A percentile compares a stretch with the other conserved stretches of the same genome.
These are phyloP conservation scores for Glomus cerebriforme DNA, from an alignment of 192 early-diverging fungal genomes.

Conservation along the genomic window DNA sequence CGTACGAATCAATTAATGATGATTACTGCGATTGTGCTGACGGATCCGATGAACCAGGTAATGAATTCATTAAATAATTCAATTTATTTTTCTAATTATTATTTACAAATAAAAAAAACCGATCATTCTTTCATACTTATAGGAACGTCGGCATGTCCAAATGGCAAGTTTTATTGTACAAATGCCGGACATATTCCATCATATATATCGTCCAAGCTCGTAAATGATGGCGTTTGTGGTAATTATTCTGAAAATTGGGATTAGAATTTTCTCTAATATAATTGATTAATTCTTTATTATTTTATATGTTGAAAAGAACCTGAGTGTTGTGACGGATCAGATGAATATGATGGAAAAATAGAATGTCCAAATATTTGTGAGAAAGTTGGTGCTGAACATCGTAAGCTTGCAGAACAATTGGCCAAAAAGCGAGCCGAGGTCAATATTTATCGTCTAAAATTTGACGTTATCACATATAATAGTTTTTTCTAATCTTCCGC, in stretches of 20 bases:
- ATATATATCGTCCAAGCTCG: conserved; percentile 64
- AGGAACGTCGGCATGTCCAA: conserved; percentile 91
- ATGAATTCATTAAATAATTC: not conserved
- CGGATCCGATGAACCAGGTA: conserved; percentile 93
- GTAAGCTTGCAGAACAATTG: conserved; percentile 39
- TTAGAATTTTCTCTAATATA: not conserved
- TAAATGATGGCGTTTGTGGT: conserved; percentile 97
- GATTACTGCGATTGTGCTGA: conserved; percentile 98
- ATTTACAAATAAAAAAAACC: not conserved
- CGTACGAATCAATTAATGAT: conserved; percentile 81
- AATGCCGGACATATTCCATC: conserved; percentile 77
- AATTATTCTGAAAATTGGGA: not conserved
- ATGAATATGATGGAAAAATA: conserved; percentile 69
- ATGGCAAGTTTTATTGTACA: conserved; percentile 77
- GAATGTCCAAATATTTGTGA: conserved; percentile 79
- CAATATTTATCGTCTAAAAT: not conserved
- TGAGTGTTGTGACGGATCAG: conserved; percentile 95
- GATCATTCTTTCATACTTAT: not conserved
- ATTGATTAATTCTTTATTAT: not conserved
- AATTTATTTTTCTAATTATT: not conserved
- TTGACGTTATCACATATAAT: not conserved
- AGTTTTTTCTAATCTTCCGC: not conserved
- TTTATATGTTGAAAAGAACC: conserved; percentile 52
- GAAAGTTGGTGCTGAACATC: conserved; percentile 54
- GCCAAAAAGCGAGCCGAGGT: conserved; percentile 32